These are phyloP conservation scores for Ogataea neopini DNA, from an alignment of 805 yeast genomes.

Conservation along the genomic window DNA sequence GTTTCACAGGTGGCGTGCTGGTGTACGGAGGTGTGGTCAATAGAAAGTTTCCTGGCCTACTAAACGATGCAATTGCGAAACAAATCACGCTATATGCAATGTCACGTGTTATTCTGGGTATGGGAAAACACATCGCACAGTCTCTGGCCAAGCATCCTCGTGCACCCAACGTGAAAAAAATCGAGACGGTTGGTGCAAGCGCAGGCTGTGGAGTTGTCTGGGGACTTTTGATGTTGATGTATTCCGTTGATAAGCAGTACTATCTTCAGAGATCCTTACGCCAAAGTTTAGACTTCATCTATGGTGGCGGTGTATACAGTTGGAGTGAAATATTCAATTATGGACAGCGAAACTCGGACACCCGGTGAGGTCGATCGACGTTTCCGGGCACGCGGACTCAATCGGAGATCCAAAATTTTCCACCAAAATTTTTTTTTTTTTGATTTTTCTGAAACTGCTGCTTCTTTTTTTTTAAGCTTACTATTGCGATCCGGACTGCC, in stretches of 20 bases:
- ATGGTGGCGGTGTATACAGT: constrained; percentile 52
- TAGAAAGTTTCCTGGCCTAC: constrained; percentile 5
- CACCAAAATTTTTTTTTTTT: background rate
- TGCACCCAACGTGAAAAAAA: constrained; percentile 8
- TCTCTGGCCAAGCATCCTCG: constrained; percentile 19
- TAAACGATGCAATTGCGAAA: constrained; percentile 49
- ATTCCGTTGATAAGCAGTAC: constrained; percentile 59
- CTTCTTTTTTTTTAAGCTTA: background rate
- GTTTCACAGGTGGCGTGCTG: constrained; percentile 32
- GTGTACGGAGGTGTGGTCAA: constrained; percentile 34
- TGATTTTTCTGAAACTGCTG: background rate
- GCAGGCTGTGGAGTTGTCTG: constrained; percentile 63
- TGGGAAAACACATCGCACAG: constrained; percentile 49
- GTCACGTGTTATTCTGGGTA: constrained; percentile 64
- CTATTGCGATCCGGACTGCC: background rate
- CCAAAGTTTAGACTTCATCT: constrained; percentile 69
- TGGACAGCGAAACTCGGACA: constrained; percentile 5
- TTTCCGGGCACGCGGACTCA: background rate
- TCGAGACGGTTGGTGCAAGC: constrained; percentile 50
- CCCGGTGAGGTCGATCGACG: constrained; percentile 2
- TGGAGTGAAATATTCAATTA: constrained; percentile 35
- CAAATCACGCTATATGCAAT: constrained; percentile 75
- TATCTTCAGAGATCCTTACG: constrained; percentile 62
- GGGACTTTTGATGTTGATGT: constrained; percentile 74
- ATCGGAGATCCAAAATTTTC: no score